Conservation (phyloP, 441 rosid species). For the Arabidopsis hybrid region DNA sequence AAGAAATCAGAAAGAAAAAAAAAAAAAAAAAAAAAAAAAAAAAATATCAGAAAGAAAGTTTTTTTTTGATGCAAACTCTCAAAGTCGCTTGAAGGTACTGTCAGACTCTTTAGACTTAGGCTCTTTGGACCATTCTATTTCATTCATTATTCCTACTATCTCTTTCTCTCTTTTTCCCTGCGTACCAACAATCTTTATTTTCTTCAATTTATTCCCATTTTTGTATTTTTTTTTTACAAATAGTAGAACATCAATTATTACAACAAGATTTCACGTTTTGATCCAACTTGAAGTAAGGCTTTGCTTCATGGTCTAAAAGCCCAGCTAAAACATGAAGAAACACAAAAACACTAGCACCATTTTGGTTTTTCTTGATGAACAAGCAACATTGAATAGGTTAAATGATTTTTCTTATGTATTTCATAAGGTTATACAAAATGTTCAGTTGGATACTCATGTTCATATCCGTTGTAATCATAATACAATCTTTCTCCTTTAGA, state of each 20-base stretch:
- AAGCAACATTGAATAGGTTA: background rate
- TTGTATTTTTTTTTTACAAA: background rate
- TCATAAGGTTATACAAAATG: constrained; percentile 66
- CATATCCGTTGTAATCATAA: constrained; percentile 89
- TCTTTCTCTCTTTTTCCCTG: constrained; percentile 12
- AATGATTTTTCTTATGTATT: background rate
- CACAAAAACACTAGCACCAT: background rate
- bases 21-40: no score
- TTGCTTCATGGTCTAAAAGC: constrained; percentile 14
- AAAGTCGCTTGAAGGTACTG: constrained; percentile 37
- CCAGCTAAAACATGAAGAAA: constrained; percentile 6
- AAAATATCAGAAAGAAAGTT: constrained; percentile 35
- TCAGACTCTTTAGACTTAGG: constrained; percentile 26
- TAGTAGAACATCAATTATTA: background rate
- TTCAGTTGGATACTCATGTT: constrained; percentile 90
- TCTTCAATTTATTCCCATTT: background rate
- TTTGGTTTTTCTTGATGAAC: constrained; percentile 11
- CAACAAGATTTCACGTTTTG: constrained; percentile 3
- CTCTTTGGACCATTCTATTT: constrained; percentile 41
- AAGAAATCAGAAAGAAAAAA: no score
- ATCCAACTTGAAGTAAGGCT: constrained; percentile 17
- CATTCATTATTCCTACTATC: constrained; percentile 16
- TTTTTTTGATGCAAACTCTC: constrained; percentile 34
- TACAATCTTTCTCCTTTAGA: constrained; percentile 70
- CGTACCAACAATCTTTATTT: constrained; percentile 32